Evolutionary conservation across 2,329 filamentous ascomycete genomes (phyloP).

Genomic region (Hawksworthiomyces lignivorus): DNA sequence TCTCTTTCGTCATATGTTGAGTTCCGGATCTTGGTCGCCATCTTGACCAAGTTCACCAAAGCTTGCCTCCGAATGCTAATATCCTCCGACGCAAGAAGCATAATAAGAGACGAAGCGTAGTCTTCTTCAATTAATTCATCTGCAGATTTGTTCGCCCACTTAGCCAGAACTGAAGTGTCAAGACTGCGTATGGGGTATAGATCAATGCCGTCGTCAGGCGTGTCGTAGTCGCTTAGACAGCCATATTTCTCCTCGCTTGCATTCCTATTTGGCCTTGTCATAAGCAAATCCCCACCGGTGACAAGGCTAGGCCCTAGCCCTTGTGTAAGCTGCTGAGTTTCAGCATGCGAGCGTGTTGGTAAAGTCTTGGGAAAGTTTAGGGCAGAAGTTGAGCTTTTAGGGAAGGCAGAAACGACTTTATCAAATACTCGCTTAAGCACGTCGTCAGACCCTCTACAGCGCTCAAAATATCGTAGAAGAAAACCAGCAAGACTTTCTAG

Average conservation of each 20-base stretch:
- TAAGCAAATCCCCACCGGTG: no score
- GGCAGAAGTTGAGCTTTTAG: constrained; percentile 26
- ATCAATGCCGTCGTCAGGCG: constrained; percentile 45
- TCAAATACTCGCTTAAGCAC: constrained; percentile 38
- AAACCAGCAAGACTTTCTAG: constrained; percentile 47
- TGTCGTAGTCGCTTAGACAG: constrained; percentile 28
- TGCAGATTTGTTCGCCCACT: constrained; percentile 69
- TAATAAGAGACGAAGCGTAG: constrained; percentile 59
- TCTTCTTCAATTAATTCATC: constrained; percentile 76
- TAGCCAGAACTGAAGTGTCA: constrained; percentile 46
- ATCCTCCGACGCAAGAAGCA: constrained; percentile 69
- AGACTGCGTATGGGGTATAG: constrained; percentile 37
- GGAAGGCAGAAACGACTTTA: constrained; percentile 28
- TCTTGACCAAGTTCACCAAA: constrained; percentile 58
- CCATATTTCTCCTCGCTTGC: constrained; percentile 1
- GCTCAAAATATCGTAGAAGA: constrained; percentile 49
- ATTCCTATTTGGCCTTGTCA: no score
- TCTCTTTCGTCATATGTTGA: constrained; percentile 69
- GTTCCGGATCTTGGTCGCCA: constrained; percentile 54
- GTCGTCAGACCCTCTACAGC: constrained; percentile 31
- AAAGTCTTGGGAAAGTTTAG: constrained; percentile 5
- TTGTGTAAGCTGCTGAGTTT: not conserved
- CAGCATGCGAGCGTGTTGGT: no score
- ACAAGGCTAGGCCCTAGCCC: no score
- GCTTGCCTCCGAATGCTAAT: constrained; percentile 73